Evolutionary conservation across 2,329 filamentous ascomycete species (phyloP), one percentile per base, ranked within the genome.

Genomic region (Stemphylium beticola): DNA sequence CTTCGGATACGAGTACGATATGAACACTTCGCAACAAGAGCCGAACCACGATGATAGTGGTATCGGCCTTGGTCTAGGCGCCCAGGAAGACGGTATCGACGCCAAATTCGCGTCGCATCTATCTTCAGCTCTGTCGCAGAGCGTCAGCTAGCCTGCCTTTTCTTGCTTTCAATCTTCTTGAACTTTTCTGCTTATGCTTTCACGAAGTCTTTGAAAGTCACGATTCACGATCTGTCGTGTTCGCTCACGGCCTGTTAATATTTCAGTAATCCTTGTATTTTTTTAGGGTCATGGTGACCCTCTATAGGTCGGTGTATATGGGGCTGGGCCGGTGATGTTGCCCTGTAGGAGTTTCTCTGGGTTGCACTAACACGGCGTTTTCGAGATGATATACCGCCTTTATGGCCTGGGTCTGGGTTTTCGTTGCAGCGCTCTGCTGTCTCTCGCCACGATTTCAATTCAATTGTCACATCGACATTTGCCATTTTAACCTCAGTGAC

Each of bases 81-180:
- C 69, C 15, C 62, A 73, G 5, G 71, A 74, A 32, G 72, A 75
- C 29, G 61, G 66, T n/a, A 67, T 74, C 32, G 72, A 74, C 17
- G 64, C 69, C 12, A 74, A 73, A 41, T 73, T 73, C 45, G 61
- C 66, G 22, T 55, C 62, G 10, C 67, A 68, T 39, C 64, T 67
- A 40, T 53, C 63, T 15, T 65, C 65, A 41, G 49, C 61, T 15
- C 60, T 68, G 15, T 52, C 67, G 10, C 67, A 67, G 45, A 62
- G 66, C 34, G 57, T 64, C 42, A 62, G 50, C 55, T 65, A 58
- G 52, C 37, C 29, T 39, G 44, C 37, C 29, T 36, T 32, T 39
- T 45, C 47, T 51, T 51, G 36, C 37, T 34, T 54, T 54, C 46
- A 43, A 41, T 46, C 37, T 50, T 51, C 37, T 51, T 46, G 52